Percentiles rank a stretch among this genome's conserved stretches.
Conservation (phyloP, 768 basidiomycete species). For the Macrolepiota fuliginosa region DNA sequence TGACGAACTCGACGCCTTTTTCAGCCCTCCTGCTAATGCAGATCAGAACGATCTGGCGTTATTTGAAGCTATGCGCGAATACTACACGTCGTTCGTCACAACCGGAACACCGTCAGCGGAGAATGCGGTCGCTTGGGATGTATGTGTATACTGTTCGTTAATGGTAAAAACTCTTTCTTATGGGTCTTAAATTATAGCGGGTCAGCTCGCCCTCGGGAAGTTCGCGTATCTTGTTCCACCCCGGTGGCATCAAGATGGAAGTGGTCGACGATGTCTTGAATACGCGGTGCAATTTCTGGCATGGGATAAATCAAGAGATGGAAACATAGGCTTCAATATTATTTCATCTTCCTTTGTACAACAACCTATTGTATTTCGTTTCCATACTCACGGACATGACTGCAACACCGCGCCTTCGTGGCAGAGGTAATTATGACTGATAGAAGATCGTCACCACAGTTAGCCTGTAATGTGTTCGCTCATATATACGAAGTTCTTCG, state of each 20-base stretch:
- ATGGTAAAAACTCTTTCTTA: neutral
- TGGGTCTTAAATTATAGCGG: conserved; percentile 13
- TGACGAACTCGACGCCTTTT: conserved; percentile 37
- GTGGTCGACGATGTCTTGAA: conserved; percentile 16
- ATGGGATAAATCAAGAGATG: conserved; percentile 21
- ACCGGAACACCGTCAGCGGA: conserved; percentile 26
- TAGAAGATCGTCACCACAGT: no score
- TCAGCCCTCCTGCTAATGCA: conserved; percentile 22
- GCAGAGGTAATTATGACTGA: no score
- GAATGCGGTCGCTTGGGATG: conserved; percentile 25
- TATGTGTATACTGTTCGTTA: conserved; percentile 14
- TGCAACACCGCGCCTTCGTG: no score
- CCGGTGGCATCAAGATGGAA: conserved; percentile 25
- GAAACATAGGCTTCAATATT: conserved; percentile 14
- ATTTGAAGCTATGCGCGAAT: conserved; percentile 36
- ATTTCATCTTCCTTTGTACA: neutral
- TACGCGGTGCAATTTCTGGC: conserved; percentile 31
- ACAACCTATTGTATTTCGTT: no score
- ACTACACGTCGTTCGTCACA: conserved; percentile 38
- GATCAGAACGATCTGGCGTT: conserved; percentile 27
- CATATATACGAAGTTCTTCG: no score
- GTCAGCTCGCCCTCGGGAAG: conserved; percentile 20
- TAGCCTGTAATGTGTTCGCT: no score
- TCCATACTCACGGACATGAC: no score
- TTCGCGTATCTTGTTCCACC: conserved; percentile 29